A percentile compares a stretch with the other conserved stretches of the same genome.
Evolutionary conservation across 345 rosid genomes (phyloP).

Genomic region (Laguncularia racemosa): DNA sequence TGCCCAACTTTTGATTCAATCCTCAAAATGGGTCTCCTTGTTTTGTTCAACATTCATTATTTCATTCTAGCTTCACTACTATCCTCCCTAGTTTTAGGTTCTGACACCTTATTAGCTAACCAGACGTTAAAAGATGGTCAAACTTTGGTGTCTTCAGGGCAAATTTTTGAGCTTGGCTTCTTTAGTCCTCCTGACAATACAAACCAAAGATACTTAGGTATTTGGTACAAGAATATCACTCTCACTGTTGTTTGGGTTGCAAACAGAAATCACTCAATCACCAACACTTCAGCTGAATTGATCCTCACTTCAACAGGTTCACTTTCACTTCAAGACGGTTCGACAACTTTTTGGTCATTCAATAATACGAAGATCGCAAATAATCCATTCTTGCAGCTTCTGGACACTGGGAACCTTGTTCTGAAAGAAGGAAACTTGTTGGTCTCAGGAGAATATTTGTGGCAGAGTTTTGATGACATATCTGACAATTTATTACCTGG

Average conservation of each 20-base stretch:
- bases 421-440: slow-evolving; percentile 2
- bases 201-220: slow-evolving; percentile 12
- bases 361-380: not conserved
- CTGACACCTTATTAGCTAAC: slow-evolving; percentile 7
- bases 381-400: slow-evolving; percentile 12
- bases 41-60: not conserved
- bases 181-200: slow-evolving; percentile 10
- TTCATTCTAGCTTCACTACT: not conserved
- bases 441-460: slow-evolving; percentile 5
- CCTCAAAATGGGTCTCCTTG: not conserved
- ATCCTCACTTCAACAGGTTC: slow-evolving; percentile 10
- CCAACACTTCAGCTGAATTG: slow-evolving; percentile 13
- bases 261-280: slow-evolving; percentile 18
- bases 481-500: slow-evolving; percentile 21
- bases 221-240: slow-evolving; percentile 19
- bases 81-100: not conserved
- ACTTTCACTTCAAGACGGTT: slow-evolving; percentile 4
- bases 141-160: slow-evolving; percentile 12
- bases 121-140: slow-evolving; percentile 12
- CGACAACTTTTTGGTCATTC: slow-evolving; percentile 8
- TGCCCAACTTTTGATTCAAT: not conserved
- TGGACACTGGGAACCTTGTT: slow-evolving; percentile 28
- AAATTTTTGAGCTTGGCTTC: slow-evolving; percentile 20
- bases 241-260: slow-evolving; percentile 19
- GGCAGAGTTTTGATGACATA: slow-evolving; percentile 32